Evolutionary conservation across 2,329 filamentous ascomycete genomes (phyloP), one percentile per base, ranked within the genome.

Genomic region (Fusarium buxicola): DNA sequence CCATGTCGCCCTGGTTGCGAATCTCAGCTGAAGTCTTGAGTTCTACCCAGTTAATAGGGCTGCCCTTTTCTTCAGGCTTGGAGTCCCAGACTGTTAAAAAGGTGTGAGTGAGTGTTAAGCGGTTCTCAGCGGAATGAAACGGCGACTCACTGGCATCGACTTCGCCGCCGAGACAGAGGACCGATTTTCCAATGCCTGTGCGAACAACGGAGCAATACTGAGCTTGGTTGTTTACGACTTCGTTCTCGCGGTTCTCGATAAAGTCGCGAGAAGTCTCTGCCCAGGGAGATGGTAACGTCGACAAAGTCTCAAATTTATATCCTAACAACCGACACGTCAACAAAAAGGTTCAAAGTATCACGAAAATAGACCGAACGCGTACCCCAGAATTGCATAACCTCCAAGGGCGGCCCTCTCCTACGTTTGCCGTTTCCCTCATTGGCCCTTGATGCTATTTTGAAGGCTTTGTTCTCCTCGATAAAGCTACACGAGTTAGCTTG

Each of bases 121-220:
- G 18, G 43, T 21, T 21, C 21, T 6, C 21, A 21, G 2, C 7
- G 25, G 18, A 15, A n/a, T 41, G 13, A 11, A 16, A 16, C n/a
- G 15, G 15, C 15, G 12, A 36, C 81, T 74, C 82, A 91, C 92
- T 87, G 31, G 91, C 92, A 76, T 99, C 95, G 15, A 99, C 94
- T 79, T 99, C 95, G 30, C 95, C 95, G 24, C 92, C 95, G 2
- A 99, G 84, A 56, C 97, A 86, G 52, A 98, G 78, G 15, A 84
- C 83, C 1, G 86, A 84, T 43, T 86, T 86, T 2, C 94, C 94
- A 53, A 99, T 90, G 0, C 92, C 92, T 0, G 94, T 98, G 32
- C 89, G 88, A 1, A 97, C 94, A 16, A 99, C 86, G 3, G 94
- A 97, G 79, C 95, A 99, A 80, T 98, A 98, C 73, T 99, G 95